Evolutionary conservation across 306 rosid genomes (phyloP), one percentile per base, ranked within the genome.

Genomic region (Prunus campanulata): DNA sequence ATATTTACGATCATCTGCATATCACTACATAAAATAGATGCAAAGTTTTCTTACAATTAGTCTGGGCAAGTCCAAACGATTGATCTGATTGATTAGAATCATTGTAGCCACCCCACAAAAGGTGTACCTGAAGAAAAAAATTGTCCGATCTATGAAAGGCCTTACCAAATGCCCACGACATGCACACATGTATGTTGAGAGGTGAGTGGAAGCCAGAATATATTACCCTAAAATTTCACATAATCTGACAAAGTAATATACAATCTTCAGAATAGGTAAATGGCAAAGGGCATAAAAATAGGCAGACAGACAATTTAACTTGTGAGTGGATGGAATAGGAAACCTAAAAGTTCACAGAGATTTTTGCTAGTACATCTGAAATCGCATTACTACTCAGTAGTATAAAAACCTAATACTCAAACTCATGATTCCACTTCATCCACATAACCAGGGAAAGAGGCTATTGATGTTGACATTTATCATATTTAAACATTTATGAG

Each of bases 41-140:
- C 60, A 75, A 52, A 63, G 51, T 51, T 71, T 25, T 78, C 97
- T 90, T 89, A 94, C 97, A 80, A 82, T 70, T 84, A 94, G 80
- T 47, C 86, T 84, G 64, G 88, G 80, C 83, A 92, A 88, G 82
- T 94, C 96, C 91, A 94, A 84, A 78, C 89, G 95, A 85, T 89
- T 80, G 72, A 82, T 93, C 85, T 92, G 95, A 74, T 87, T 83
- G 74, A 94, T 92, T 84, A 94, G 84, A 88, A 94, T 85, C 98
- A 94, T 88, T 35, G 96, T 61, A 81, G 98, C 98, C 65, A 94
- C 84, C 60, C 98, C 98, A 77, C 97, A 94, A 76, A 84, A 94
- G 78, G 98, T 89, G 81, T 94, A 94, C 89, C 97, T 94, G 76
- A 80, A 68, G 76, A 80, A 79, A 24, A 52, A 74, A 69, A 67